Base-by-base conservation (phyloP, 371 early-diverging fungal species). In the Coelomomyces lativittatus region DNA sequence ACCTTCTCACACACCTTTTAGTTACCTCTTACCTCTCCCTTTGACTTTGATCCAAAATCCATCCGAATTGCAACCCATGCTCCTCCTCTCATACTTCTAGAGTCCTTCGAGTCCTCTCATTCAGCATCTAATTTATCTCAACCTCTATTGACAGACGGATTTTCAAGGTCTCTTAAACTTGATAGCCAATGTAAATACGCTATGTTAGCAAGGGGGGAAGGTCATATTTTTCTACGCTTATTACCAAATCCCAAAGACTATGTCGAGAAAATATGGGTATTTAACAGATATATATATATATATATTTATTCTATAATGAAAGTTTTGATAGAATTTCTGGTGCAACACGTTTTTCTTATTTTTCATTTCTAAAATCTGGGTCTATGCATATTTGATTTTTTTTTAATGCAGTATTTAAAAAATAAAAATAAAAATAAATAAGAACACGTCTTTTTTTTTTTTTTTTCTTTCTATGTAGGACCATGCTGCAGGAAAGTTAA, bases 181-280 rank as follows among this genome's bases (percentile, higher is more conserved):
- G 91, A 92, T 63, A 82, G 83, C 51, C 92, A 92, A 62, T 87
- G 88, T 65, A 92, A 92, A 61, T 92, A 92, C 56, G 84, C 74
- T 32, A 67, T 82, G 1, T 57, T 92, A 4, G 75, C 90, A 14
- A 60, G 89, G 44, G 93, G 92, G 26, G 85, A 89, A 54, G 90
- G 85, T 15, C 84, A 86, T 39, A 81, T 92, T 30, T 92, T 91
- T 55, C 64, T 95, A 37, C 71, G 97, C 32, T 11, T 27, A 2
- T 50, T 92, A 28, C 90, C 92, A 3, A 74, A 73, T 36, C 69
- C 70, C 36, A 73, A 66, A 14, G 63, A 71, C 9, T 96, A 93
- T 55, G 76, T 79, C 31, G 96, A 93, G 54, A 92, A 92, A 69
- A 96, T 95, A 49, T 96, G 97, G 97, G 83, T 82, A 63, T 47